Conservation (phyloP, 2,329 filamentous ascomycete genomes). For the Ilyonectria destructans region DNA sequence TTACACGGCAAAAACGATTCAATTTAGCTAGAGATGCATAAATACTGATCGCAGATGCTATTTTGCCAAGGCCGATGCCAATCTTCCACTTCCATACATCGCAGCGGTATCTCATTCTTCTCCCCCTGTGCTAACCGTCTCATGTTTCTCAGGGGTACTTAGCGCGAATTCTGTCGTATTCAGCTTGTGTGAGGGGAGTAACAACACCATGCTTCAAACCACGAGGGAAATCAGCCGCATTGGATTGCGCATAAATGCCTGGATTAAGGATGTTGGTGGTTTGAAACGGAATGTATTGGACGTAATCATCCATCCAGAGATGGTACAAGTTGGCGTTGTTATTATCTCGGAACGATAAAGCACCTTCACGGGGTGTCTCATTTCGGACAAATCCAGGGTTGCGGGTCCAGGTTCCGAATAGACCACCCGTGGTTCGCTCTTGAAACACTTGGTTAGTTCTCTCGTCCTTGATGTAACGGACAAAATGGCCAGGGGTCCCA, state of each 20-base stretch:
- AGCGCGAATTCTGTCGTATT: constrained; percentile 54
- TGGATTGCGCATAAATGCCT: constrained; percentile 57
- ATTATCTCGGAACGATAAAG: constrained; percentile 56
- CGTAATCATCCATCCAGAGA: constrained; percentile 62
- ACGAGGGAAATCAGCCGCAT: constrained; percentile 56
- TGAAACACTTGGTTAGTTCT: constrained; percentile 63
- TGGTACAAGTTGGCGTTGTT: constrained; percentile 54
- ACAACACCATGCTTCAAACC: constrained; percentile 64
- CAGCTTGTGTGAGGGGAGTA: constrained; percentile 57
- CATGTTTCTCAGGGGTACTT: too few relatives aligned
- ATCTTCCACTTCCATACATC: too few relatives aligned
- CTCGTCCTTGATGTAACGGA: constrained; percentile 67
- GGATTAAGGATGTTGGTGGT: constrained; percentile 54
- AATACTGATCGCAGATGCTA: too few relatives aligned
- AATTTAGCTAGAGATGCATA: too few relatives aligned
- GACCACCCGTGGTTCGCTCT: constrained; percentile 60
- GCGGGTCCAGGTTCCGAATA: constrained; percentile 65
- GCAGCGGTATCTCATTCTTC: too few relatives aligned
- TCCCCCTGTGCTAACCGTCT: too few relatives aligned
- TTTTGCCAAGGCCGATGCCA: too few relatives aligned
- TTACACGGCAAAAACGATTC: too few relatives aligned
- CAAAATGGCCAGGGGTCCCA: constrained; percentile 57
- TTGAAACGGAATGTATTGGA: constrained; percentile 62
- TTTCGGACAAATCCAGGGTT: constrained; percentile 54
- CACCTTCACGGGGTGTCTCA: constrained; percentile 54